Conservation (phyloP, 805 yeast species). For the Hermanozyma aechmeae region DNA sequence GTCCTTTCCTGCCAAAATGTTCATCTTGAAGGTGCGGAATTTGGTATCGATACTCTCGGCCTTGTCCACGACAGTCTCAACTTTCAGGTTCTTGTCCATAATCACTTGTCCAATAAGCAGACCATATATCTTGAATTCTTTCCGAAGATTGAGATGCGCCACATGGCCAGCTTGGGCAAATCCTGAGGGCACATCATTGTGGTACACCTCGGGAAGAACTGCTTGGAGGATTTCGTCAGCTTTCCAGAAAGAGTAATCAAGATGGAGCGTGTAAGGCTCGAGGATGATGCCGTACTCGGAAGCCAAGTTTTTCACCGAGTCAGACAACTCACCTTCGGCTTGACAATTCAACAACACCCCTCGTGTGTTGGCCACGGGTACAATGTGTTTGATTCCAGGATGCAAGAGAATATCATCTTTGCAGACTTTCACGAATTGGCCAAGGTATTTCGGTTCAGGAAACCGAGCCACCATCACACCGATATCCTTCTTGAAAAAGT, state of each 20-base stretch:
- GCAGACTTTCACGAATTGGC: slow-evolving; percentile 50
- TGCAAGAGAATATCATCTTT: slow-evolving; percentile 55
- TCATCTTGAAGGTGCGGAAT: slow-evolving; percentile 90
- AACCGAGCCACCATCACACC: slow-evolving; percentile 61
- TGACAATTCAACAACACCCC: slow-evolving; percentile 56
- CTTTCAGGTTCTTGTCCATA: slow-evolving; percentile 73
- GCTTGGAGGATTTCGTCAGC: slow-evolving; percentile 78
- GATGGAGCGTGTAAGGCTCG: slow-evolving; percentile 40
- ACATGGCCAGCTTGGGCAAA: slow-evolving; percentile 92
- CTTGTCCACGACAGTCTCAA: slow-evolving; percentile 88
- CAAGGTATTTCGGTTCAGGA: slow-evolving; percentile 54
- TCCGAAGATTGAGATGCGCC: slow-evolving; percentile 82
- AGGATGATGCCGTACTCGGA: slow-evolving; percentile 36
- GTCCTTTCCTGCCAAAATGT: slow-evolving; percentile 78
- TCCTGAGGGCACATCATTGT: slow-evolving; percentile 78
- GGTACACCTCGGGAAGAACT: slow-evolving; percentile 61
- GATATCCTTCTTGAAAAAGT: slow-evolving; percentile 49
- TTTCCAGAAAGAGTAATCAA: slow-evolving; percentile 79
- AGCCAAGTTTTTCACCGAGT: slow-evolving; percentile 31
- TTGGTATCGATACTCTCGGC: slow-evolving; percentile 78
- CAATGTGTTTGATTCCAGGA: slow-evolving; percentile 65
- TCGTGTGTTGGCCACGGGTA: slow-evolving; percentile 29
- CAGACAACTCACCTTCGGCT: too few species aligned
- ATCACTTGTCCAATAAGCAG: slow-evolving; percentile 80
- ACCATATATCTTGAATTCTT: slow-evolving; percentile 78